phyloP scores from a whole-genome alignment of 2,329 filamentous ascomycete genomes.

The Clonostachys byssicola region DNA sequence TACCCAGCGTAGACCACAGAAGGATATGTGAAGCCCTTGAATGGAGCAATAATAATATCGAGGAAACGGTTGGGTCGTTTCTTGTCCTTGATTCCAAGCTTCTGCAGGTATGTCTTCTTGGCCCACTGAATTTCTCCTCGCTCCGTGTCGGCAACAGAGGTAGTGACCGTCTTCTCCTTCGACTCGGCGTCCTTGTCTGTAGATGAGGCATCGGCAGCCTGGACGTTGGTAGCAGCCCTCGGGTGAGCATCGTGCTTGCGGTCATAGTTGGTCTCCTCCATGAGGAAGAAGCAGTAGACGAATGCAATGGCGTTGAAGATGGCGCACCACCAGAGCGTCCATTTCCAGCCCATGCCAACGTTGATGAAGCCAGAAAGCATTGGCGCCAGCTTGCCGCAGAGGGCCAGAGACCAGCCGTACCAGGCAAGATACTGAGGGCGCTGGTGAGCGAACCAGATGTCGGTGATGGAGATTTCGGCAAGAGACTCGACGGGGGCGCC shows the following conservation, averaged over 20 bases:
- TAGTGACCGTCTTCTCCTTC: neutral
- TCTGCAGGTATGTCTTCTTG: constrained; percentile 28
- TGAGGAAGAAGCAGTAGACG: constrained; percentile 40
- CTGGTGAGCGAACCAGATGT: constrained; percentile 20
- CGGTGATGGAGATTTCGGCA: constrained; percentile 17
- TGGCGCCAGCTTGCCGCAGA: constrained; percentile 21
- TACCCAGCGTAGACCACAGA: constrained; percentile 30
- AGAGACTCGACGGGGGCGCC: constrained; percentile 19
- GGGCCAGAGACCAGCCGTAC: constrained; percentile 18
- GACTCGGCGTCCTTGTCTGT: neutral
- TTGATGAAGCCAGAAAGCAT: constrained; percentile 26
- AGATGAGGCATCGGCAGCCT: neutral
- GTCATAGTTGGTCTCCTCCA: constrained; percentile 49
- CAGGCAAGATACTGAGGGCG: constrained; percentile 16
- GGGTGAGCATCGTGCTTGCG: constrained; percentile 4
- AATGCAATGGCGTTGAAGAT: constrained; percentile 19
- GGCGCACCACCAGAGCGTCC: constrained; percentile 22
- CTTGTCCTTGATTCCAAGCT: constrained; percentile 21
- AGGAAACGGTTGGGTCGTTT: constrained; percentile 28
- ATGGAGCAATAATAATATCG: constrained; percentile 24
- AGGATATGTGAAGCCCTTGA: constrained; percentile 19
- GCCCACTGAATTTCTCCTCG: constrained; percentile 20
- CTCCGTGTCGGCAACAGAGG: constrained; percentile 10
- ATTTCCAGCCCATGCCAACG: constrained; percentile 18
- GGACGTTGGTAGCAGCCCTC: neutral